These are phyloP conservation scores for Gastrolobium bilobum DNA, from an alignment of 306 rosid genomes.

Conservation along the genomic window DNA sequence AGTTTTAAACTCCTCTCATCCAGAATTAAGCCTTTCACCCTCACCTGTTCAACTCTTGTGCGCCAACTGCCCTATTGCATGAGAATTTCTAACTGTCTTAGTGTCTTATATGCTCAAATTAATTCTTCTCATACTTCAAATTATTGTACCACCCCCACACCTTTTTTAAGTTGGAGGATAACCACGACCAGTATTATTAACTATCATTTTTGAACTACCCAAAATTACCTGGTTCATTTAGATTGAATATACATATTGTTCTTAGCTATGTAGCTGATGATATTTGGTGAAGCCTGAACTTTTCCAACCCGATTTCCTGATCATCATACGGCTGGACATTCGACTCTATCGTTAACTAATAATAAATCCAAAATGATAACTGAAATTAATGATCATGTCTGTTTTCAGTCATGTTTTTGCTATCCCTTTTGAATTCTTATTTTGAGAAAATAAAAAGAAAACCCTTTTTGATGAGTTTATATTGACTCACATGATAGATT, in stretches of 20 bases:
- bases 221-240: neutral
- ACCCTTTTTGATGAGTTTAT: neutral
- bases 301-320: neutral
- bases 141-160: neutral
- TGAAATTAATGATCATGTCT: neutral
- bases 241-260: too few relatives aligned
- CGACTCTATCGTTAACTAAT: neutral
- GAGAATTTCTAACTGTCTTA: neutral
- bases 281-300: neutral
- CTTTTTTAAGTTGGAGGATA: neutral
- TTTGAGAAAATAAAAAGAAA: neutral
- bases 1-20: too few relatives aligned
- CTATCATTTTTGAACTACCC: neutral
- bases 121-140: neutral
- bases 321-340: neutral
- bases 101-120: neutral
- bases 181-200: neutral
- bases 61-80: too few relatives aligned
- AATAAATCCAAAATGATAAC: neutral
- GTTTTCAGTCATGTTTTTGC: neutral
- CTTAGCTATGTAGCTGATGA: too few relatives aligned
- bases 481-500: constrained; percentile 20
- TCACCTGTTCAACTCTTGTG: too few relatives aligned
- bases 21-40: too few relatives aligned
- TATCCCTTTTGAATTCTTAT: neutral